phyloP scores from a whole-genome alignment of 2,329 filamentous ascomycete genomes.

The Capronia coronata region DNA sequence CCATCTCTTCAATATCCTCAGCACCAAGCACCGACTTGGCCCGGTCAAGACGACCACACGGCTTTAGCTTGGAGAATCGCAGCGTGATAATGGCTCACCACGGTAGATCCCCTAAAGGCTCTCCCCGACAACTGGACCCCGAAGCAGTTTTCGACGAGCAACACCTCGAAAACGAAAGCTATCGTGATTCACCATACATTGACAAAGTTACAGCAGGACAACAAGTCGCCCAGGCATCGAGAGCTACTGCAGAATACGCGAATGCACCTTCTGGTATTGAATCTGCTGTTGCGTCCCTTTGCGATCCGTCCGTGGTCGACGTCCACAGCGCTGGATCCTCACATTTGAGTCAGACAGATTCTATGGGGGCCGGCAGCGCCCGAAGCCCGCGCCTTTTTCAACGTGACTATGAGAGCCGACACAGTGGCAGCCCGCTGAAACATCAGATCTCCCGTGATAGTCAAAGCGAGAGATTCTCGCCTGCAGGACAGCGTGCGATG shows the following conservation, averaged over 20 bases:
- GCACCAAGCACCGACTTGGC: constrained; percentile 54
- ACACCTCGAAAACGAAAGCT: constrained; percentile 55
- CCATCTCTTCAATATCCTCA: constrained; percentile 54
- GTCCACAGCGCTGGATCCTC: constrained; percentile 29
- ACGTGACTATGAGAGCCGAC: constrained; percentile 27
- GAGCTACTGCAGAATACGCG: constrained; percentile 68
- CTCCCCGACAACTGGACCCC: constrained; percentile 32
- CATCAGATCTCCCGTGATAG: constrained; percentile 36
- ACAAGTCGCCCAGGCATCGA: constrained; percentile 62
- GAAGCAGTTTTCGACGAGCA: constrained; percentile 44
- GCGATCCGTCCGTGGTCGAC: constrained; percentile 74
- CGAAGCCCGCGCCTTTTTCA: constrained; percentile 21
- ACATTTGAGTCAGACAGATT: constrained; percentile 18
- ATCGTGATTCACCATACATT: constrained; percentile 47
- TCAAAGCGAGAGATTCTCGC: constrained; percentile 33
- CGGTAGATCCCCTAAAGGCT: constrained; percentile 18
- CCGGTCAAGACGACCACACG: constrained; percentile 45
- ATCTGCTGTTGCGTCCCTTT: constrained; percentile 83
- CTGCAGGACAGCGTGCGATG: constrained; percentile 37
- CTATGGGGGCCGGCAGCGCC: constrained; percentile 30
- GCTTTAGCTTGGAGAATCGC: constrained; percentile 47
- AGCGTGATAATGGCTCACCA: constrained; percentile 45
- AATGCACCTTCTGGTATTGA: constrained; percentile 69
- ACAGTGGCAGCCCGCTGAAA: constrained; percentile 43
- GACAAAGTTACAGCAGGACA: constrained; percentile 59